Base-by-base conservation (phyloP, 2,329 filamentous ascomycete species). In the Alternaria triticimaculans region DNA sequence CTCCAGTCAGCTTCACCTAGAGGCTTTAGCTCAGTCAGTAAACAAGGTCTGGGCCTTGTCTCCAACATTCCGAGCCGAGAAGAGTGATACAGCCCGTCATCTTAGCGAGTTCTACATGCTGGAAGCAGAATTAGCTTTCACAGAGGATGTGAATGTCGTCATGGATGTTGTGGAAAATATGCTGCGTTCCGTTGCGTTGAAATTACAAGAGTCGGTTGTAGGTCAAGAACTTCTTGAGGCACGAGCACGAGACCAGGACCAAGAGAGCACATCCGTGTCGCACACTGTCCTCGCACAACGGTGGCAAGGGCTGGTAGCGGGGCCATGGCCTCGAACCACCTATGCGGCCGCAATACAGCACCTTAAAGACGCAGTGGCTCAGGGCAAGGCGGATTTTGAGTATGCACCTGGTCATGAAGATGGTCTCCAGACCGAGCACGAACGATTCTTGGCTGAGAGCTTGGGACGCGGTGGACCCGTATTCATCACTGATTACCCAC, bases 101-200 rank as follows among this genome's bases (percentile, higher is more conserved):
- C 84, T 99, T 65, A 97, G 93, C 82, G 96, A 99, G 77, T 98
- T 99, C 75, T 98, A 98, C 82, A 98, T 99, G 96, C 87, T 99
- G 3, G 96, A 99, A 81, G 94, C 90, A 15, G 96, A 99, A 80
- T 84, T 94, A 77, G 90, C 89, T 73, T 97, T 97, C 78, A 87
- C 90, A 45, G 85, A 92, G 50, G 83, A 89, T 67, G 84, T 97
- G 68, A 82, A 86, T 28, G 83, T 87, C 25, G 85, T 99, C 71
- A 96, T 97, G 87, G 84, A 90, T 60, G 80, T 95, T n/a, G 87
- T 93, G 3, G 93, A 98, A 79, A 84, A 89, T 58, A 89, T 97
- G 86, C 84, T 97, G 55, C 87, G 88, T 45, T 83, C 84, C 63
- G 75, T 89, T 55, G 85, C 86, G 5, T 80, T 79, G 7, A 81